Evolutionary conservation across 1,284 basidiomycete species (phyloP), one percentile per base, ranked within the genome.

Genomic region (Trichosporon ovoides): DNA sequence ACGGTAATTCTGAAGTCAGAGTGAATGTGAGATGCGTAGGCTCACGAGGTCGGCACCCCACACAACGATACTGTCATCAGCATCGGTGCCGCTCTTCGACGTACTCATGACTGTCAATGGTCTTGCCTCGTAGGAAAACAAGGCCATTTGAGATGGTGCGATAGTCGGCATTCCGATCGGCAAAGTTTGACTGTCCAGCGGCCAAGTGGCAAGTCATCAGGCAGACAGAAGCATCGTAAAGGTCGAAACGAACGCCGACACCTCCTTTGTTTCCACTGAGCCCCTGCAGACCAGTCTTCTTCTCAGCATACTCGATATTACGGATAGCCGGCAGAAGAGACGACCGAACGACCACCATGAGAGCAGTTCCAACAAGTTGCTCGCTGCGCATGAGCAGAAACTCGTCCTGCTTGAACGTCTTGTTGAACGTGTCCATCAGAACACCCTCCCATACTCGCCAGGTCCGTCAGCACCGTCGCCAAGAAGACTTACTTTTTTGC

Each of bases 191-290:
- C 68, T 95, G 92, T 3, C 96, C 96, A 7, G 96, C 94, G 14
- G 96, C 93, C 49, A 98, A 83, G 77, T 98, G 96, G 56, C 72
- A 72, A 0, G 95, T 97, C 67, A 99, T 79, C 78, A 98, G 93
- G 77, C 96, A 98, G 68, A 98, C 87, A 50, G 84, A 88, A 7
- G 93, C 89, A 71, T 96, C 92, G 68, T 88, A 83, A 66, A 91
- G 88, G 40, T 97, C 88, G 59, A 99, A 80, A 19, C 96, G 86
- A 65, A 99, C 89, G 3, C 88, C 93, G 7, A 96, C 90, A 11
- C 91, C 94, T 20, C 91, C 91, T 78, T 95, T 99, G 79, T 98
- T 99, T 20, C 96, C 96, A 6, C 91, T 92, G 84, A 98, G 92
- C 14, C 96, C 96, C 57, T 91, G 85, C 37, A 98, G 81, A 19